phyloP scores from a whole-genome alignment of 1,139 yeast genomes.

The Yueomyces sp. region DNA sequence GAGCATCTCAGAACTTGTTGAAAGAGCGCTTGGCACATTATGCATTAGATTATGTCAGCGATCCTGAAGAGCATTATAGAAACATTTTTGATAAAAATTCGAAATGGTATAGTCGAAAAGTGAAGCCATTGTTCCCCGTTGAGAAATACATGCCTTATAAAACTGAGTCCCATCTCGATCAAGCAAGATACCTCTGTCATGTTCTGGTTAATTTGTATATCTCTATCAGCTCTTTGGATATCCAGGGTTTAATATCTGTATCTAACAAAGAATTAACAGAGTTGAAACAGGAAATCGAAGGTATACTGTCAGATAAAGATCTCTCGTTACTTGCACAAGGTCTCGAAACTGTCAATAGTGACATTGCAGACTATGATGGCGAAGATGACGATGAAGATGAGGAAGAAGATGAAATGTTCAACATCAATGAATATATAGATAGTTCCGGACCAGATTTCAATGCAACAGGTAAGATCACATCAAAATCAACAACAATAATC shows the following conservation, averaged over 20 bases:
- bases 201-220: constrained; percentile 69
- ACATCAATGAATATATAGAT: constrained; percentile 29
- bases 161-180: constrained; percentile 58
- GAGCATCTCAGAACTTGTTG: constrained; percentile 7
- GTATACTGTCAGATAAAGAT: constrained; percentile 43
- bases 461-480: constrained; percentile 44
- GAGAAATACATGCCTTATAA: constrained; percentile 62
- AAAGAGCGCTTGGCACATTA: constrained; percentile 34
- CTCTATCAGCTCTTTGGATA: constrained; percentile 64
- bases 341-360: constrained; percentile 12
- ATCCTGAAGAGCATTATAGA: constrained; percentile 29
- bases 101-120: constrained; percentile 41
- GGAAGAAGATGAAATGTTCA: constrained; percentile 32
- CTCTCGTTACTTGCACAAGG: constrained; percentile 17
- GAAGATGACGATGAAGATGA: constrained; percentile 28
- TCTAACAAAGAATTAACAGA: constrained; percentile 47
- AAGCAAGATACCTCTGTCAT: constrained; percentile 63
- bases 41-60: constrained; percentile 45
- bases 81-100: constrained; percentile 39
- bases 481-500: constrained; percentile 61
- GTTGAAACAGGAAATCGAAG: constrained; percentile 32
- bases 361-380: constrained; percentile 22
- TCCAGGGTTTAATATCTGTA: constrained; percentile 60
- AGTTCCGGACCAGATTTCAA: constrained; percentile 34
- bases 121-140: constrained; percentile 45